A percentile compares a stretch with the other conserved stretches of the same genome.
These are phyloP conservation scores for Solanum appendiculatum DNA, from an alignment of 257 asterid genomes.

Conservation along the genomic window DNA sequence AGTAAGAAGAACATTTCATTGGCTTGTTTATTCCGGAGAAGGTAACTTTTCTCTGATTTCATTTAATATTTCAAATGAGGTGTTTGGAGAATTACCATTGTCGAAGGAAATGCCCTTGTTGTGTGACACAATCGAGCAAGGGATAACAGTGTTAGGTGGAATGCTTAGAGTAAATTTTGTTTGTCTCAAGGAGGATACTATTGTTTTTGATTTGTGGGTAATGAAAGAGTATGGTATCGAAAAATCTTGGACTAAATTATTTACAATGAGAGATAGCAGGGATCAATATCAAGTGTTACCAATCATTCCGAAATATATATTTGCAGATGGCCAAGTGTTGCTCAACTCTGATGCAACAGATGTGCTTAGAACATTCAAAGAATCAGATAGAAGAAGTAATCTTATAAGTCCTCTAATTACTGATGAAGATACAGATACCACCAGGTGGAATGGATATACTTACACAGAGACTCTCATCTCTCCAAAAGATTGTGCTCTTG, in stretches of 20 bases:
- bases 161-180: neutral
- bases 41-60: neutral
- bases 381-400: neutral
- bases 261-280: neutral
- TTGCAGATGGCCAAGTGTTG: neutral
- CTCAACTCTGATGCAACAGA: neutral
- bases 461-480: neutral
- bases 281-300: neutral
- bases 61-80: neutral
- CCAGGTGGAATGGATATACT: neutral
- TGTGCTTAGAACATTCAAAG: neutral
- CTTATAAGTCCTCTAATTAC: neutral
- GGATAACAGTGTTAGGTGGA: neutral
- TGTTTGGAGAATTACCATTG: neutral
- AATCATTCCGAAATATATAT: neutral
- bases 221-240: neutral
- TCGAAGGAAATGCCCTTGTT: neutral
- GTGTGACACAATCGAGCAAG: neutral
- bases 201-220: neutral
- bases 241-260: slow-evolving; percentile 1
- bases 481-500: neutral
- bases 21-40: neutral
- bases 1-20: neutral
- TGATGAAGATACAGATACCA: neutral
- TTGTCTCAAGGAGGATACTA: neutral